Conservation (phyloP, 177 flowering plant species). For the Vitis hybrid region DNA sequence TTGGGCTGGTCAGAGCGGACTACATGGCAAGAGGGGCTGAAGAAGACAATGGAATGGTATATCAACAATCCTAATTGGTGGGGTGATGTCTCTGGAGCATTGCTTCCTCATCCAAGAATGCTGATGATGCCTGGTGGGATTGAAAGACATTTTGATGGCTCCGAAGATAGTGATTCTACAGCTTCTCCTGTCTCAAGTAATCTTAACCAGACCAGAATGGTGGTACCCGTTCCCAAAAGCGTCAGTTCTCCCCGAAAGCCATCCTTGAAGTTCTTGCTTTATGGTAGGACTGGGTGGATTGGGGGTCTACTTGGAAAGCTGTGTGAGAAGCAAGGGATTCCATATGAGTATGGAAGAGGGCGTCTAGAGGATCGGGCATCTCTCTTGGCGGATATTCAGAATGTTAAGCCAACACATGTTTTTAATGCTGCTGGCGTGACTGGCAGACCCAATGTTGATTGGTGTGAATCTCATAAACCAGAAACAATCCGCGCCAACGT, state of each 20-base stretch:
- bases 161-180: slow-evolving; percentile 27
- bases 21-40: slow-evolving; percentile 63
- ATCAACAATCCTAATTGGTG: slow-evolving; percentile 65
- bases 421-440: slow-evolving; percentile 74
- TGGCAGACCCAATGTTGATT: slow-evolving; percentile 74
- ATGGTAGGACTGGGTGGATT: slow-evolving; percentile 71
- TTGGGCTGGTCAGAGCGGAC: slow-evolving; percentile 67
- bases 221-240: slow-evolving; percentile 39
- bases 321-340: slow-evolving; percentile 61
- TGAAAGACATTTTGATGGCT: slow-evolving; percentile 39
- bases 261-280: slow-evolving; percentile 53
- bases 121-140: slow-evolving; percentile 72
- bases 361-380: slow-evolving; percentile 53
- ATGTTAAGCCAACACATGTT: slow-evolving; percentile 65
- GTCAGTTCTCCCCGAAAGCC: slow-evolving; percentile 34
- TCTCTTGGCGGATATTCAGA: slow-evolving; percentile 47
- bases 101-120: slow-evolving; percentile 69
- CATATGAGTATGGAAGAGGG: slow-evolving; percentile 63
- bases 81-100: slow-evolving; percentile 73
- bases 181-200: slow-evolving; percentile 18
- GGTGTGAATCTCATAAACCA: slow-evolving; percentile 69
- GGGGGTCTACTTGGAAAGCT: slow-evolving; percentile 63
- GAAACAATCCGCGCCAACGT: slow-evolving; percentile 68
- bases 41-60: slow-evolving; percentile 70
- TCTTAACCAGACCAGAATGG: slow-evolving; percentile 28